phyloP scores from a whole-genome alignment of 1,139 yeast species.

The Casaregolazyma suthepensis region DNA sequence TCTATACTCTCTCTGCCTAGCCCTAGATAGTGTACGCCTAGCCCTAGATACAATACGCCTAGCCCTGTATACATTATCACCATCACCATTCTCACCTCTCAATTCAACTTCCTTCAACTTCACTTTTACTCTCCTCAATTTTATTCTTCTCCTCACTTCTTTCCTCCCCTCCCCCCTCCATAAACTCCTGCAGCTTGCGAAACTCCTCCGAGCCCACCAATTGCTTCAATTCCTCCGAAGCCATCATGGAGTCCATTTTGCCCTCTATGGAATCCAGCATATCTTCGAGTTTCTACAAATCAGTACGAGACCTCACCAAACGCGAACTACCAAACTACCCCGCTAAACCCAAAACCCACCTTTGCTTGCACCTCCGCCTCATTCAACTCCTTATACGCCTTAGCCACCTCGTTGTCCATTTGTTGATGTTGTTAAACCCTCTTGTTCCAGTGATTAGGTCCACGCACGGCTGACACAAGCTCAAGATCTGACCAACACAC shows the following conservation, averaged over 20 bases:
- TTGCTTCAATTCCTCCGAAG: slow-evolving; percentile 22
- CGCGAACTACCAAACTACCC: too few relatives aligned
- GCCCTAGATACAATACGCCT: too few relatives aligned
- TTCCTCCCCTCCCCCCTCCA: neutral
- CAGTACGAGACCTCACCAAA: neutral
- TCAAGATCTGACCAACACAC: slow-evolving; percentile 7
- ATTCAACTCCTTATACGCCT: slow-evolving; percentile 44
- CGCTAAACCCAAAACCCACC: slow-evolving; percentile 27
- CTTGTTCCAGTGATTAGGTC: neutral
- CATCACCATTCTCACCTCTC: neutral
- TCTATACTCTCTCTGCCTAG: too few relatives aligned
- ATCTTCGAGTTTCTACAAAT: slow-evolving; percentile 40
- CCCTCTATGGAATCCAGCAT: slow-evolving; percentile 52
- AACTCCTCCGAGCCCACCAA: slow-evolving; percentile 15
- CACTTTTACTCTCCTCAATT: neutral
- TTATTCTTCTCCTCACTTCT: neutral
- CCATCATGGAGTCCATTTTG: slow-evolving; percentile 44
- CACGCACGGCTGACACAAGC: neutral
- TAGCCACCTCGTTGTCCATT: slow-evolving; percentile 36
- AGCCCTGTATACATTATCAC: neutral
- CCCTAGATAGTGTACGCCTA: too few relatives aligned
- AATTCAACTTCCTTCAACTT: neutral
- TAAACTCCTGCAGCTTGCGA: slow-evolving; percentile 13
- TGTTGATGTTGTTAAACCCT: too few relatives aligned
- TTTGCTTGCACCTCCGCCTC: slow-evolving; percentile 55